Percentiles rank a stretch among this genome's conserved stretches.
phyloP scores from a whole-genome alignment of 371 early-diverging fungal genomes.

The Nematocida minor region DNA sequence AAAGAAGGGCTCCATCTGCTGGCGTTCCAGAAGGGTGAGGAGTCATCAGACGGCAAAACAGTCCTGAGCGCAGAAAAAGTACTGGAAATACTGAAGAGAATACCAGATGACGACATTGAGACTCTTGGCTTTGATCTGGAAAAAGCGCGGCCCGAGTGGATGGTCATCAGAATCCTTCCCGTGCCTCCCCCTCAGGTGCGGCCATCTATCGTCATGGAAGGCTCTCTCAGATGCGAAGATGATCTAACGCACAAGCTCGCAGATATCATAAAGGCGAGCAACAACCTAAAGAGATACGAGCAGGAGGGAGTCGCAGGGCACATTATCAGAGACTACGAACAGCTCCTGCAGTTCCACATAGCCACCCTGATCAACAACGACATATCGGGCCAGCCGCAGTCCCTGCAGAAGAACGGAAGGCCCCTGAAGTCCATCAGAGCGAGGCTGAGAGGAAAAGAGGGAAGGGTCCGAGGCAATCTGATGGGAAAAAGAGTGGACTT shows the following conservation, averaged over 20 bases:
- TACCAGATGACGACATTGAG: conserved; percentile 77
- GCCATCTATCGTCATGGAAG: conserved; percentile 93
- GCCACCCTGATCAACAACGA: conserved; percentile 98
- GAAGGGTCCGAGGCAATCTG: conserved; percentile 92
- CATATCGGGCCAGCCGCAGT: conserved; percentile 87
- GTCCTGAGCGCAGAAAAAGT: conserved; percentile 74
- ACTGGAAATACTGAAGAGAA: conserved; percentile 77
- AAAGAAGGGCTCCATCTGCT: conserved; percentile 79
- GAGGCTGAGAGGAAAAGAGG: conserved; percentile 97
- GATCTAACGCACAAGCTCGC: conserved; percentile 89
- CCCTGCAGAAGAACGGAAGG: conserved; percentile 85
- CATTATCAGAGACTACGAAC: conserved; percentile 84
- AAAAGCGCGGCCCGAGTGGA: conserved; percentile 94
- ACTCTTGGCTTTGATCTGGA: conserved; percentile 82
- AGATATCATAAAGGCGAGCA: conserved; percentile 92
- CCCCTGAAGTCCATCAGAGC: conserved; percentile 91
- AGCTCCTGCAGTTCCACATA: conserved; percentile 88
- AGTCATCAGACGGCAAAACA: conserved; percentile 64
- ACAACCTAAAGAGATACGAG: conserved; percentile 75
- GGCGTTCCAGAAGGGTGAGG: conserved; percentile 67
- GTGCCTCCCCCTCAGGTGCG: conserved; percentile 96
- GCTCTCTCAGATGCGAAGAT: conserved; percentile 80
- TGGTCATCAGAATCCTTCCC: conserved; percentile 83
- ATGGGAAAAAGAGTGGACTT: conserved; percentile 99
- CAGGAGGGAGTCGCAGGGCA: conserved; percentile 91